Conservation (phyloP, 352 stramenopile genomes). For the Phytopythium boreale region DNA sequence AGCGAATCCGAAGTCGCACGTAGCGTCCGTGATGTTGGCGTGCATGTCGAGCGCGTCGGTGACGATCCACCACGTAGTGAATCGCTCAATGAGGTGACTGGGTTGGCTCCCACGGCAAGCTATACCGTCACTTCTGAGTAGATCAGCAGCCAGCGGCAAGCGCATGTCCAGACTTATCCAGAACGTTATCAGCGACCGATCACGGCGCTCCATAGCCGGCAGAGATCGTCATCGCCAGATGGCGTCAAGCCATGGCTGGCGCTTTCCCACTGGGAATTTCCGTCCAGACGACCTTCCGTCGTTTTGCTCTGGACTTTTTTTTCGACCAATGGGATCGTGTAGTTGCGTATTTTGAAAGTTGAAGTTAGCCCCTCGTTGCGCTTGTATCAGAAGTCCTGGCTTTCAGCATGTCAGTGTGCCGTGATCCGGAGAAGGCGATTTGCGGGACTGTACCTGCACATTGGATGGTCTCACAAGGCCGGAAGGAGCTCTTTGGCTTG, state of each 20-base stretch:
- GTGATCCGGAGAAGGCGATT: background rate
- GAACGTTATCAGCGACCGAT: background rate
- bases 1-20: slow-evolving; percentile 54
- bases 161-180: background rate
- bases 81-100: background rate
- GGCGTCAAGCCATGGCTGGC: too few relatives aligned
- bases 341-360: too few relatives aligned
- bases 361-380: too few relatives aligned
- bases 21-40: slow-evolving; percentile 38
- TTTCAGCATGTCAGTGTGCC: background rate
- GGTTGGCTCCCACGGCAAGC: background rate
- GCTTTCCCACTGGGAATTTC: too few relatives aligned
- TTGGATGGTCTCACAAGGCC: background rate
- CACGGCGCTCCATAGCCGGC: too few relatives aligned
- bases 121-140: background rate
- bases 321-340: too few relatives aligned
- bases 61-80: background rate
- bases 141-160: background rate
- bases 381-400: background rate
- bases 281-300: too few relatives aligned
- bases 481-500: too few relatives aligned
- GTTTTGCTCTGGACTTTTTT: background rate
- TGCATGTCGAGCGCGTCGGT: background rate
- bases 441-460: too few relatives aligned
- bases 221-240: background rate